Conservation (phyloP, 352 stramenopile species). For the Phytopythium helicoides region DNA sequence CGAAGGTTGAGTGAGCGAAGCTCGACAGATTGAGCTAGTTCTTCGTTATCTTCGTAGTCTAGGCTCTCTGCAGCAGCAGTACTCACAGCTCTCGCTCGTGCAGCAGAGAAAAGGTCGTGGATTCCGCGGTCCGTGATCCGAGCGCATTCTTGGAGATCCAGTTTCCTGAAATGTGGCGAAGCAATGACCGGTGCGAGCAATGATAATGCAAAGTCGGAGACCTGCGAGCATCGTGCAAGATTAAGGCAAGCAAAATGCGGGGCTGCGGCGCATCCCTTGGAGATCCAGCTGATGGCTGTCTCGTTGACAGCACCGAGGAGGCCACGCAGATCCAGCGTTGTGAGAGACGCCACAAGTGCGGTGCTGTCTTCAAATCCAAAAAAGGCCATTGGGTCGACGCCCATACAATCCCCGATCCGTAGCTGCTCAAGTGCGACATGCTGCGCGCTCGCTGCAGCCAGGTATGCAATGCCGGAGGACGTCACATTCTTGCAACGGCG, state of each 20-base stretch:
- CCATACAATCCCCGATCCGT: constrained; percentile 47
- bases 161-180: constrained; percentile 19
- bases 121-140: constrained; percentile 48
- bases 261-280: constrained; percentile 37
- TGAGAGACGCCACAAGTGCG: constrained; percentile 20
- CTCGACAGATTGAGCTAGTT: not conserved
- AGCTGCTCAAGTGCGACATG: constrained; percentile 22
- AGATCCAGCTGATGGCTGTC: constrained; percentile 69
- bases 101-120: constrained; percentile 39
- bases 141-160: constrained; percentile 48
- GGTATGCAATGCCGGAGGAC: constrained; percentile 51
- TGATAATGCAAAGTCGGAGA: constrained; percentile 62
- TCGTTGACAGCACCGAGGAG: constrained; percentile 44
- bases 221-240: constrained; percentile 37
- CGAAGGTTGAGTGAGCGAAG: constrained; percentile 49
- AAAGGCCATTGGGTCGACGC: constrained; percentile 71
- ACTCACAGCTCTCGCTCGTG: constrained; percentile 13
- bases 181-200: constrained; percentile 41
- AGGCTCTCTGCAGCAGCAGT: not conserved
- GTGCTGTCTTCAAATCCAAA: constrained; percentile 62
- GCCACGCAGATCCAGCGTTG: constrained; percentile 35
- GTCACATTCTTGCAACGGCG: constrained; percentile 63
- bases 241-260: constrained; percentile 33
- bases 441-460: constrained; percentile 35
- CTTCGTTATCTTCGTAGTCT: constrained; percentile 27